Conservation (phyloP, 2,329 filamentous ascomycete species). For the Colletotrichum sp. region DNA sequence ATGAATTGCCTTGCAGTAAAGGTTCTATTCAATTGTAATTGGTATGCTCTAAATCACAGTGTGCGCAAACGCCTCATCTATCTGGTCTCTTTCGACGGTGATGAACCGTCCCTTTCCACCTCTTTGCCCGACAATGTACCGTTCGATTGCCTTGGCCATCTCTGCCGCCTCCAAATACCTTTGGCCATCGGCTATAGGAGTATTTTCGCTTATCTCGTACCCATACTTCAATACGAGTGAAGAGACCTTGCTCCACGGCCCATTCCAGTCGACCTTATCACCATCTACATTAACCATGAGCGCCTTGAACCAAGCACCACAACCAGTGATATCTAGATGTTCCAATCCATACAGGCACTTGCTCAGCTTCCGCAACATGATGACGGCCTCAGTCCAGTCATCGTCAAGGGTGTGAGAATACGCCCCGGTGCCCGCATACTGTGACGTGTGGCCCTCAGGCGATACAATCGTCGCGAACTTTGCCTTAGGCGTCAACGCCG, state of each 20-base stretch:
- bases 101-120: conserved; percentile 55
- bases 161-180: conserved; percentile 39
- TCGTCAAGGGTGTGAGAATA: conserved; percentile 64
- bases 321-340: conserved; percentile 66
- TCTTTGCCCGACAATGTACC: conserved; percentile 48
- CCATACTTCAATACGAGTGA: conserved; percentile 50
- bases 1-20: neutral
- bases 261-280: conserved; percentile 58
- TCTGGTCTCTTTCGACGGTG: conserved; percentile 48
- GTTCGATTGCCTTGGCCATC: conserved; percentile 49
- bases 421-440: conserved; percentile 59
- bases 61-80: neutral
- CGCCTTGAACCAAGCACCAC: conserved; percentile 58
- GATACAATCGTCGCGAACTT: conserved; percentile 51
- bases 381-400: conserved; percentile 64
- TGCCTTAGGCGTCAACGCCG: conserved; percentile 61
- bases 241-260: conserved; percentile 58
- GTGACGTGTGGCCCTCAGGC: conserved; percentile 44
- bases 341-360: conserved; percentile 61
- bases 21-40: neutral
- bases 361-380: conserved; percentile 60
- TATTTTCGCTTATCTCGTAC: conserved; percentile 40
- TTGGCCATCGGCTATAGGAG: conserved; percentile 34
- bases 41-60: neutral
- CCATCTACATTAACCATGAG: conserved; percentile 46